Evolutionary conservation across 2,329 filamentous ascomycete genomes (phyloP).

Genomic region (Lasiodiplodia hormozganensis): DNA sequence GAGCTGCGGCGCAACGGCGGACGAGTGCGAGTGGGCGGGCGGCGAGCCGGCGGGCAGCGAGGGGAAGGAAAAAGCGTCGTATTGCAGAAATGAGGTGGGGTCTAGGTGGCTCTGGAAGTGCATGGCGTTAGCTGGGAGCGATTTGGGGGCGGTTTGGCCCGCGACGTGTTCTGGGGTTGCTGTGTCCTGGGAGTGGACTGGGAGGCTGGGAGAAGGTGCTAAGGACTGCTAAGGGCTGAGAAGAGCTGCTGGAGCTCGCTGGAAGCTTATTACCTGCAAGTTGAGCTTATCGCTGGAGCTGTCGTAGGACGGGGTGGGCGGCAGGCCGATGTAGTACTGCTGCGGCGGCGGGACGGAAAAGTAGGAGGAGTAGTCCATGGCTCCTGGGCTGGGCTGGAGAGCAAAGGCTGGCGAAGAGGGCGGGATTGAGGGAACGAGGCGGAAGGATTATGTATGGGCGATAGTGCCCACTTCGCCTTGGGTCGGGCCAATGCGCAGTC

Average conservation of each 20-base stretch:
- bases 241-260: neutral
- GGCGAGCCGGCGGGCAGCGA: conserved; percentile 18
- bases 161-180: neutral
- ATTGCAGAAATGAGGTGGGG: conserved; percentile 18
- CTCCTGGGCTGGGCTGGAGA: neutral
- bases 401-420: neutral
- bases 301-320: conserved; percentile 43
- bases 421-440: conserved; percentile 12
- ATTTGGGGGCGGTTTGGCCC: neutral
- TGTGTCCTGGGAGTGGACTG: neutral
- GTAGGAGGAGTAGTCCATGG: conserved; percentile 64
- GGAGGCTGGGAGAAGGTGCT: neutral
- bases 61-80: conserved; percentile 25
- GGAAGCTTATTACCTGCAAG: conserved; percentile 11
- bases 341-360: conserved; percentile 55
- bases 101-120: conserved; percentile 18
- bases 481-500: conserved; percentile 15
- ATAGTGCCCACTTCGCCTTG: neutral
- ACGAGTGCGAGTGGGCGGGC: conserved; percentile 18
- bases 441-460: conserved; percentile 23
- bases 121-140: neutral
- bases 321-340: conserved; percentile 58
- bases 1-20: conserved; percentile 32
- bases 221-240: neutral
- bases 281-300: conserved; percentile 21